These are phyloP conservation scores for Saccharomycopsis capsularis DNA, from an alignment of 805 yeast species.

Conservation along the genomic window DNA sequence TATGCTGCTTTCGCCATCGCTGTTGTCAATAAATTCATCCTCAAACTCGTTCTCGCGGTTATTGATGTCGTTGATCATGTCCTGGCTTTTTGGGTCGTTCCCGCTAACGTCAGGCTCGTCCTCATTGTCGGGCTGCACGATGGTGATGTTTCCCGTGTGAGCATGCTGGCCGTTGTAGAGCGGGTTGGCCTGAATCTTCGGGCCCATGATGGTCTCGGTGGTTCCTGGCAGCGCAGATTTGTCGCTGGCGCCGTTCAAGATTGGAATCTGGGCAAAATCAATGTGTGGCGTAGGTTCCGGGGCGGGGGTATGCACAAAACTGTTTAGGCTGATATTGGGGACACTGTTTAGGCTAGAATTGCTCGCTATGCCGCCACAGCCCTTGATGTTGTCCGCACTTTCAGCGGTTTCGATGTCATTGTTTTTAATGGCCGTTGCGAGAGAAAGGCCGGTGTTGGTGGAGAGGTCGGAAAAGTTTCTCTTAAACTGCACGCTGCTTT, in stretches of 20 bases:
- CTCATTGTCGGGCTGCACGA: too few relatives aligned
- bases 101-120: background rate
- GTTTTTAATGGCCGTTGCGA: background rate
- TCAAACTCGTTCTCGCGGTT: background rate
- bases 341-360: too few relatives aligned
- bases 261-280: background rate
- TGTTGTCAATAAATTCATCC: background rate
- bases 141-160: too few relatives aligned
- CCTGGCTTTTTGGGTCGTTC: too few relatives aligned
- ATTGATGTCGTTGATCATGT: background rate
- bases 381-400: background rate
- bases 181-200: background rate
- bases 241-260: background rate
- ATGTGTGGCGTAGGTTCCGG: background rate
- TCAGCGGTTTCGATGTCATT: background rate
- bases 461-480: conserved; percentile 11
- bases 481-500: conserved; percentile 10
- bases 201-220: background rate
- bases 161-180: too few relatives aligned
- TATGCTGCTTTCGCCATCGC: conserved; percentile 12
- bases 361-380: too few relatives aligned
- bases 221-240: too few relatives aligned
- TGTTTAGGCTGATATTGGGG: background rate
- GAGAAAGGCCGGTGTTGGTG: conserved; percentile 3
- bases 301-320: background rate